A percentile compares a stretch with the other conserved stretches of the same genome.
Conservation (phyloP, 108 stramenopile species). For the Skeletonema grethae region DNA sequence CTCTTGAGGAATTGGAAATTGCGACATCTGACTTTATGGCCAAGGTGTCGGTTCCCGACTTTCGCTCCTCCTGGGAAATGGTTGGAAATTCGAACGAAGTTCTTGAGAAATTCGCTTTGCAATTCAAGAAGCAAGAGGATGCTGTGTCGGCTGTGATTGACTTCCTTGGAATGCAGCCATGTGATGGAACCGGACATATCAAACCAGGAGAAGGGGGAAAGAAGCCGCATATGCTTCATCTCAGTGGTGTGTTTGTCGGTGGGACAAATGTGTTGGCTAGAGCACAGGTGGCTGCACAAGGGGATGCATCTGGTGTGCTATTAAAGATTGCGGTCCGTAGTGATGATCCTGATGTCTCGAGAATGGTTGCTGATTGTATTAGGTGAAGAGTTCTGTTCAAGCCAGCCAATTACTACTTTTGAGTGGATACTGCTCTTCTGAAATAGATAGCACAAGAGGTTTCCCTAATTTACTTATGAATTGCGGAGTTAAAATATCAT, state of each 20-base stretch:
- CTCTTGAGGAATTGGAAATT: conserved; percentile 81
- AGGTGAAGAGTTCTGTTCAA: conserved; percentile 37
- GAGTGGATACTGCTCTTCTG: background rate
- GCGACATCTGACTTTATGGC: conserved; percentile 84
- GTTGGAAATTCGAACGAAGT: conserved; percentile 77
- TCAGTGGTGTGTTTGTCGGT: conserved; percentile 84
- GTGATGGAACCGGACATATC: conserved; percentile 76
- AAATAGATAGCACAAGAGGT: background rate
- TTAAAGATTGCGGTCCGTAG: conserved; percentile 87
- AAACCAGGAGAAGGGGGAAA: conserved; percentile 61
- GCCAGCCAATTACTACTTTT: background rate
- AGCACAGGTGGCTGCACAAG: conserved; percentile 63
- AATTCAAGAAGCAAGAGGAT: conserved; percentile 77
- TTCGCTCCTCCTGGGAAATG: conserved; percentile 77
- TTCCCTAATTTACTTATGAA: background rate
- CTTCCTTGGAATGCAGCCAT: conserved; percentile 85
- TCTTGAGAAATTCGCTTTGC: conserved; percentile 82
- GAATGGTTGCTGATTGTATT: conserved; percentile 78
- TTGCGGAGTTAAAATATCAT: background rate
- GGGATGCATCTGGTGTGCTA: conserved; percentile 55
- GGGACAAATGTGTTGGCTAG: conserved; percentile 72
- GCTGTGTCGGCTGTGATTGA: conserved; percentile 77
- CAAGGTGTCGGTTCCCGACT: conserved; percentile 74
- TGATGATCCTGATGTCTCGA: conserved; percentile 56
- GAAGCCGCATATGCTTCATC: conserved; percentile 80